phyloP scores from a whole-genome alignment of 2,329 filamentous ascomycete genomes.

The Aspergillus ruber region DNA sequence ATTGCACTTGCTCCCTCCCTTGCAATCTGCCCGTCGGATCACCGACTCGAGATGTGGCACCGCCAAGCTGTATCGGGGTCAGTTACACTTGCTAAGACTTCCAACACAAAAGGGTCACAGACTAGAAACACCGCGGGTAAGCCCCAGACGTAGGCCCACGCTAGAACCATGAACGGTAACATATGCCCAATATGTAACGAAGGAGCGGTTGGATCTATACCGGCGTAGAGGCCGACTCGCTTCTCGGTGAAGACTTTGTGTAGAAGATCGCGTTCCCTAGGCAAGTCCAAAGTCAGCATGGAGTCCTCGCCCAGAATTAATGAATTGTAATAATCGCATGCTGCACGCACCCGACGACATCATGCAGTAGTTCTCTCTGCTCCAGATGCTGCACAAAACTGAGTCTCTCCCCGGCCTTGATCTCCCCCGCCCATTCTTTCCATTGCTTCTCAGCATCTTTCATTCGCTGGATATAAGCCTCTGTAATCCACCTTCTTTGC shows the following conservation, averaged over 20 bases:
- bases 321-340: no score
- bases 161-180: slow-evolving; percentile 46
- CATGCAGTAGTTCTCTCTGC: slow-evolving; percentile 41
- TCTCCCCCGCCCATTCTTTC: slow-evolving; percentile 35
- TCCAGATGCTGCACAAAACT: slow-evolving; percentile 41
- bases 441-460: slow-evolving; percentile 37
- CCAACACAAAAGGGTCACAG: slow-evolving; percentile 10
- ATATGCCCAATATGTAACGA: slow-evolving; percentile 48
- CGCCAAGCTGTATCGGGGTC: slow-evolving; percentile 35
- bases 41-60: slow-evolving; percentile 41
- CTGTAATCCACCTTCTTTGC: slow-evolving; percentile 34
- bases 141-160: slow-evolving; percentile 45
- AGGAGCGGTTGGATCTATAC: slow-evolving; percentile 45
- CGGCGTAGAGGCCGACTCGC: slow-evolving; percentile 42
- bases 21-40: slow-evolving; percentile 42
- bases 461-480: slow-evolving; percentile 29
- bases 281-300: not conserved
- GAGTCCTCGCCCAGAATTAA: not conserved
- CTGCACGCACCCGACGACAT: slow-evolving; percentile 39
- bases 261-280: slow-evolving; percentile 37
- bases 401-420: slow-evolving; percentile 37
- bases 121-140: slow-evolving; percentile 41
- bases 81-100: slow-evolving; percentile 3
- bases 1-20: slow-evolving; percentile 31
- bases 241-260: slow-evolving; percentile 41